Conservation (phyloP, 495 filamentous ascomycete genomes). For the Tuber magnatum region DNA sequence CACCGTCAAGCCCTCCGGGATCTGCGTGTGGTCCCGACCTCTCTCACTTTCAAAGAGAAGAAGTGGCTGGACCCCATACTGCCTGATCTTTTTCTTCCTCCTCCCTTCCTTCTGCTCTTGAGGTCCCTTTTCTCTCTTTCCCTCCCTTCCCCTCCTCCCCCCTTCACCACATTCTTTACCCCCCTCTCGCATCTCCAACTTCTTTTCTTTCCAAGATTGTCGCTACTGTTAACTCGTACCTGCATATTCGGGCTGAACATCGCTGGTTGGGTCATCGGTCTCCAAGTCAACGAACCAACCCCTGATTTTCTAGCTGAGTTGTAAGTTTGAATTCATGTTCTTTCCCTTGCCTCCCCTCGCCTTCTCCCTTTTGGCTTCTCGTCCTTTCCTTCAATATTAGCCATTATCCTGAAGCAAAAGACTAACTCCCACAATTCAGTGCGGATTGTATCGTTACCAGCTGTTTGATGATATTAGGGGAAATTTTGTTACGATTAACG, state of each 20-base stretch:
- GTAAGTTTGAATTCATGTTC: constrained; percentile 1
- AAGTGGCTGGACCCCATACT: constrained; percentile 26
- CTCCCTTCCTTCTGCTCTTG: constrained; percentile 1
- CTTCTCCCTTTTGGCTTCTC: constrained; percentile 21
- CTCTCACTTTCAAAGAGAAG: constrained; percentile 22
- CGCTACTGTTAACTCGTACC: constrained; percentile 21
- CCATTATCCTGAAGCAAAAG: neutral
- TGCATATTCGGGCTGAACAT: constrained; percentile 29
- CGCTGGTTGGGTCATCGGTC: constrained; percentile 29
- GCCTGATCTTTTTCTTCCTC: constrained; percentile 14
- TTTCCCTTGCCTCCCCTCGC: constrained; percentile 17
- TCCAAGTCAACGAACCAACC: constrained; percentile 16
- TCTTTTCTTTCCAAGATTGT: neutral
- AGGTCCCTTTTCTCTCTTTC: neutral
- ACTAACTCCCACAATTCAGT: neutral
- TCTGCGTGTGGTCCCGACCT: constrained; percentile 15
- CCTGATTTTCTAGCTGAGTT: constrained; percentile 13
- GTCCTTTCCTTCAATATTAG: neutral
- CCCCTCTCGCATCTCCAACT: neutral
- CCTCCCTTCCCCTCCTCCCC: neutral
- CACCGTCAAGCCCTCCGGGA: constrained; percentile 13
- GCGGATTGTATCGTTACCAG: neutral
- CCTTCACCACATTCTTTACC: constrained; percentile 3
- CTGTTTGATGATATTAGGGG: neutral
- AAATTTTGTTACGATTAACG: neutral